A percentile compares a stretch with the other conserved stretches of the same genome.
phyloP scores from a whole-genome alignment of 306 rosid genomes.

The Carpinus viminea region DNA sequence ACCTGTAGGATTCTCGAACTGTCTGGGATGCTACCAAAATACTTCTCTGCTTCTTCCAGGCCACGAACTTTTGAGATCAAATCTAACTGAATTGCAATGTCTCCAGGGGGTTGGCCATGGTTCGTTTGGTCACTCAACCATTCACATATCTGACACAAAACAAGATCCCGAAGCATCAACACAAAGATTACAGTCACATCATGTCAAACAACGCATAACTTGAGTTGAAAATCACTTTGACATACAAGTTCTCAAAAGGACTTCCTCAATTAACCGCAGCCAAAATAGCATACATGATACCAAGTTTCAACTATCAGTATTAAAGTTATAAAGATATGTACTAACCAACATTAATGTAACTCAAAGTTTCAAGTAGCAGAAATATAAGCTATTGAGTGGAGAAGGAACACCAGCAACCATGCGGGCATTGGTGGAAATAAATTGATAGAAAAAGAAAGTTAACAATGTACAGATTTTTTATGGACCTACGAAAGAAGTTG shows the following conservation, averaged over 20 bases:
- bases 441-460: neutral
- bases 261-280: neutral
- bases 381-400: neutral
- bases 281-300: neutral
- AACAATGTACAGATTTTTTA: neutral
- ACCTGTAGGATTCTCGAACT: constrained; percentile 37
- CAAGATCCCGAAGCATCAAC: constrained; percentile 6
- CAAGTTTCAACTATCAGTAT: neutral
- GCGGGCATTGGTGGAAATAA: neutral
- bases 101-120: constrained; percentile 30
- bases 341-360: neutral
- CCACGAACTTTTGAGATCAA: constrained; percentile 66
- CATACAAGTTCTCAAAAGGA: neutral
- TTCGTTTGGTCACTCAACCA: constrained; percentile 49
- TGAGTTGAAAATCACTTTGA: neutral
- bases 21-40: constrained; percentile 39
- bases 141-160: constrained; percentile 49
- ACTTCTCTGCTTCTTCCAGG: constrained; percentile 59
- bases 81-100: constrained; percentile 45
- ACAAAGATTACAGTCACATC: neutral
- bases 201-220: neutral
- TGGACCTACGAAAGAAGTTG: neutral
- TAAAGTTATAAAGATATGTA: neutral
- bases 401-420: neutral
- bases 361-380: neutral